Percentiles rank a stretch among this genome's conserved stretches.
These are phyloP conservation scores for Eutrema japonicum DNA, from an alignment of 345 rosid genomes.

Conservation along the genomic window DNA sequence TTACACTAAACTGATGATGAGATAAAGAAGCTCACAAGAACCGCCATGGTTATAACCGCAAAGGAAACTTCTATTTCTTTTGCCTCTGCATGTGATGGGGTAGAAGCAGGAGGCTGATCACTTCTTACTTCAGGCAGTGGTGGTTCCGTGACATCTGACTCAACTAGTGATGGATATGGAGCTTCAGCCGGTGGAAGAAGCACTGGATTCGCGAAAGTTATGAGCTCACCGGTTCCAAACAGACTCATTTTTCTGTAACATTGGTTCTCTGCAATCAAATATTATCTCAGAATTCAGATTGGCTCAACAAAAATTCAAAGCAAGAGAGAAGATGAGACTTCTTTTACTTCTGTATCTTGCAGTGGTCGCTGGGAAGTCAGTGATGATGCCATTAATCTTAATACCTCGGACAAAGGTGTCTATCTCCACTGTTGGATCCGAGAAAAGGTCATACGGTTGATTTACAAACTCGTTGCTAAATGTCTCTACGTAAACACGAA, in stretches of 20 bases:
- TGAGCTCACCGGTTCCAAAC: slow-evolving; percentile 53
- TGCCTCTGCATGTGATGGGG: slow-evolving; percentile 22
- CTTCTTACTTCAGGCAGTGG: slow-evolving; percentile 54
- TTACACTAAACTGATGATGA: slow-evolving; percentile 18
- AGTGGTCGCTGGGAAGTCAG: slow-evolving; percentile 78
- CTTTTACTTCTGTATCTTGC: slow-evolving; percentile 72
- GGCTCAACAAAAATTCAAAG: slow-evolving; percentile 3
- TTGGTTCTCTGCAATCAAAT: slow-evolving; percentile 58
- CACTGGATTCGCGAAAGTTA: not conserved
- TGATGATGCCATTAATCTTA: slow-evolving; percentile 61
- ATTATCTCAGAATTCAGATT: slow-evolving; percentile 19
- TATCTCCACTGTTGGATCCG: slow-evolving; percentile 76
- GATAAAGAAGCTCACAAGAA: slow-evolving; percentile 36
- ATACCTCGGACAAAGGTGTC: slow-evolving; percentile 44
- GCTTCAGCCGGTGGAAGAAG: slow-evolving; percentile 64
- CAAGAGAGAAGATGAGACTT: not conserved
- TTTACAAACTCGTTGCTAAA: slow-evolving; percentile 78
- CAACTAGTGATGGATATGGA: slow-evolving; percentile 59
- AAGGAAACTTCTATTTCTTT: slow-evolving; percentile 20
- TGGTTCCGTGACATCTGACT: slow-evolving; percentile 55
- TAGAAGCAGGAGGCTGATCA: slow-evolving; percentile 5
- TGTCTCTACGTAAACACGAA: slow-evolving; percentile 63
- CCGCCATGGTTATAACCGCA: slow-evolving; percentile 12
- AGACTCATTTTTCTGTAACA: slow-evolving; percentile 60
- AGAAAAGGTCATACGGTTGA: slow-evolving; percentile 75